Evolutionary conservation across 208 protist genomes (phyloP).

Genomic region (Tetramitus jugosus): DNA sequence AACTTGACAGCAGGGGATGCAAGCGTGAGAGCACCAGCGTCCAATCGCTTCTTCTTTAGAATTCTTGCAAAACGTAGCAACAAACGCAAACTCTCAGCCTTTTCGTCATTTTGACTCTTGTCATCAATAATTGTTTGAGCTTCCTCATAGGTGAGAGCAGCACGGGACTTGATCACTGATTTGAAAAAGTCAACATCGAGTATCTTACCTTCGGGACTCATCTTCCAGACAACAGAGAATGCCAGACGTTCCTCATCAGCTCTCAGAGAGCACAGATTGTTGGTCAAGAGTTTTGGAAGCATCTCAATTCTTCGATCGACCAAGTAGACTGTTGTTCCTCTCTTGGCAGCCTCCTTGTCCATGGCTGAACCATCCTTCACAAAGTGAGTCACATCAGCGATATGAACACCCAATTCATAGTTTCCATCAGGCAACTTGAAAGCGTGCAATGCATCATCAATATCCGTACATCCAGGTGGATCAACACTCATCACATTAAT

Average conservation of each 20-base stretch:
- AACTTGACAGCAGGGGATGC: slow-evolving; percentile 54
- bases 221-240: slow-evolving; percentile 83
- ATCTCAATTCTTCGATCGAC: slow-evolving; percentile 91
- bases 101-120: slow-evolving; percentile 45
- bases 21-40: slow-evolving; percentile 33
- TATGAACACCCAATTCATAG: slow-evolving; percentile 90
- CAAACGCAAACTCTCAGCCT: slow-evolving; percentile 60
- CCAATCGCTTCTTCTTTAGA: slow-evolving; percentile 53
- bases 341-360: slow-evolving; percentile 80
- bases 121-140: slow-evolving; percentile 85
- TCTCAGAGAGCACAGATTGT: slow-evolving; percentile 87
- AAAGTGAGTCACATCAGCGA: slow-evolving; percentile 93
- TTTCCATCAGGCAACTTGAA: slow-evolving; percentile 62
- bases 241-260: slow-evolving; percentile 75
- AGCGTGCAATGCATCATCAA: slow-evolving; percentile 73
- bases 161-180: slow-evolving; percentile 78
- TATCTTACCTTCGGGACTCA: slow-evolving; percentile 30
- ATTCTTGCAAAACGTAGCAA: slow-evolving; percentile 63
- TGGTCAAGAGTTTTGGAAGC: slow-evolving; percentile 85
- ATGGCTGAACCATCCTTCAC: slow-evolving; percentile 73
- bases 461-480: slow-evolving; percentile 81
- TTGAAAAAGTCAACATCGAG: slow-evolving; percentile 68
- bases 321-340: slow-evolving; percentile 89
- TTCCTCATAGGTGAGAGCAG: slow-evolving; percentile 82
- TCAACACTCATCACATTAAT: slow-evolving; percentile 80